Base-by-base conservation (phyloP, 1,139 yeast species). In the Suhomyces anneliseae region DNA sequence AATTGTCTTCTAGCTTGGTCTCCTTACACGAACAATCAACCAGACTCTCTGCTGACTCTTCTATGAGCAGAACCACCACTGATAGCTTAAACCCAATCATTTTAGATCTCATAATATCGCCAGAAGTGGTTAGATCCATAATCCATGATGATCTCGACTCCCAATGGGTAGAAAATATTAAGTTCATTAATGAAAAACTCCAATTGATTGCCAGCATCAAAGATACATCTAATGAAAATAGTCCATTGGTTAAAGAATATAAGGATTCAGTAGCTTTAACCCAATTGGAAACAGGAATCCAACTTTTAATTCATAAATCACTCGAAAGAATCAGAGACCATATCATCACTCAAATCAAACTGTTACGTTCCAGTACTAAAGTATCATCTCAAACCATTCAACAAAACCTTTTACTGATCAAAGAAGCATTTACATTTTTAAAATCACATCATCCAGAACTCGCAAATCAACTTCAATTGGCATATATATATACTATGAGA, bases 401-500 rank as follows among this genome's bases (percentile, higher is more conserved):
- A 61, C 76, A 76, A 43, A 79, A 79, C 33, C 66, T 93, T 46
- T 64, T 89, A 7, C 72, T 74, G 33, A 82, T 83, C 14, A 79
- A 79, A 50, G 90, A 85, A 43, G 73, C 82, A 1, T 87, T 69
- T 57, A 68, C 68, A 3, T 90, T 87, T 54, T 64, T 93, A 34
- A 64, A 70, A 7, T 56, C 65, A 4, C 80, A 81, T 43, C 81
- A 87, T 50, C 74, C 78, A 5, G 76, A 82, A n/a, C 68, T 93
- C 46, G 92, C 96, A 0, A 62, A 70, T n/a, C 96, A 90, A 56
- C 74, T 93, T 39, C 78, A 83, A 50, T 78, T 80, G 56, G 98
- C 97, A 0, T 93, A 93, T 62, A 70, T 85, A 10, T 85, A 82
- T 59, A 92, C 98, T 2, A 90, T 92, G 90, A 76, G 80, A 58